phyloP scores from a whole-genome alignment of 192 early-diverging fungal genomes.

The Linnemannia zychae region DNA sequence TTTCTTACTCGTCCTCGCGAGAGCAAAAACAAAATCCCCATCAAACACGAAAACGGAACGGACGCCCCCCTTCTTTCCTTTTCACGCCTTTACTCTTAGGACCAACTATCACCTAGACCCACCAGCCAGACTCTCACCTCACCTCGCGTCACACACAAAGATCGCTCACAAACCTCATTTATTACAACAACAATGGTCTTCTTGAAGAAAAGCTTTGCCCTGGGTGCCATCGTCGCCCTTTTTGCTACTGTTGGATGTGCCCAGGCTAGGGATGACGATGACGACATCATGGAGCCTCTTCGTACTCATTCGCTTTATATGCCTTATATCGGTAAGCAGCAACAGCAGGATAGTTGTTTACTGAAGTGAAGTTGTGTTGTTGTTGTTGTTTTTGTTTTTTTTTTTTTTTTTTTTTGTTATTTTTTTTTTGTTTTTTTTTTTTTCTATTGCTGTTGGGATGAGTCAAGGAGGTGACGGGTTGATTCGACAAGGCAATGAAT shows the following conservation, averaged over 20 bases:
- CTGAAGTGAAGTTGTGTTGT: no score
- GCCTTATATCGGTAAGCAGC: slow-evolving; percentile 71
- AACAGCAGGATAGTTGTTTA: no score
- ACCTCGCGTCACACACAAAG: not conserved
- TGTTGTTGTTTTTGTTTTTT: no score
- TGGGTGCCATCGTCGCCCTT: slow-evolving; percentile 7
- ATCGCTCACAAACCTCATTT: not conserved
- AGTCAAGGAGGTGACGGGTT: not conserved
- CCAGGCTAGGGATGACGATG: slow-evolving; percentile 11
- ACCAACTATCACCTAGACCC: not conserved
- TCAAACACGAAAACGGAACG: not conserved
- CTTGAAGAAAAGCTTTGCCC: slow-evolving; percentile 32
- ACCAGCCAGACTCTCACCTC: not conserved
- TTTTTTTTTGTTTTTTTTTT: not conserved
- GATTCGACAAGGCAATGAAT: not conserved
- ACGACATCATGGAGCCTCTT: slow-evolving; percentile 39
- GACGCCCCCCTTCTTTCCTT: no score
- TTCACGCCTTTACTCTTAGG: not conserved
- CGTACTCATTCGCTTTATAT: slow-evolving; percentile 63
- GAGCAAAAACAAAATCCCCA: no score
- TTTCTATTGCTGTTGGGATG: not conserved
- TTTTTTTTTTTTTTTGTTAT: no score
- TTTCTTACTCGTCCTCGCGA: not conserved
- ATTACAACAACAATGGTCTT: slow-evolving; percentile 19
- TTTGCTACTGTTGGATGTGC: slow-evolving; percentile 6